Conservation (phyloP, 345 rosid species). For the Citrus reticulata region DNA sequence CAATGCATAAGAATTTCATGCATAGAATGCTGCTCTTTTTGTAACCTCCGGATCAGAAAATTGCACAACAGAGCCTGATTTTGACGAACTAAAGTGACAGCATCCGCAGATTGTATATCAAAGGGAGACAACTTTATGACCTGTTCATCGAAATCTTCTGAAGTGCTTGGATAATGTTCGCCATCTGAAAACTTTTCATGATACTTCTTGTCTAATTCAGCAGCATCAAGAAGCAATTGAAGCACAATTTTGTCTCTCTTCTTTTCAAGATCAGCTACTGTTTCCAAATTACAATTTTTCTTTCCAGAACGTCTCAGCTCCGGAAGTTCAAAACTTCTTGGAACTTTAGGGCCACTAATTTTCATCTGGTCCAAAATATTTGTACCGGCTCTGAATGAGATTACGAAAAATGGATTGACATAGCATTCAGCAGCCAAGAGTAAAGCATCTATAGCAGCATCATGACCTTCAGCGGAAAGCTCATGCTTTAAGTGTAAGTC, state of each 20-base stretch:
- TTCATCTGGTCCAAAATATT: constrained; percentile 19
- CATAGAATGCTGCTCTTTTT: constrained; percentile 56
- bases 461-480: constrained; percentile 59
- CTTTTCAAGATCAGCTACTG: constrained; percentile 52
- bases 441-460: constrained; percentile 81
- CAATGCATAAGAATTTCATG: constrained; percentile 75
- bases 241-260: constrained; percentile 72
- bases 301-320: constrained; percentile 32
- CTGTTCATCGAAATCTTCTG: constrained; percentile 43
- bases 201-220: constrained; percentile 60
- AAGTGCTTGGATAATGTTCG: constrained; percentile 22
- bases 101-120: constrained; percentile 58
- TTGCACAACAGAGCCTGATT: constrained; percentile 60
- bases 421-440: constrained; percentile 89
- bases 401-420: constrained; percentile 73
- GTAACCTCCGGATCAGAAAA: constrained; percentile 57
- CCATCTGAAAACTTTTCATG: constrained; percentile 28
- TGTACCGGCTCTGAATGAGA: constrained; percentile 38
- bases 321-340: constrained; percentile 24
- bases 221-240: constrained; percentile 65
- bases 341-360: constrained; percentile 14
- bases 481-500: constrained; percentile 56
- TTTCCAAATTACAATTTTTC: constrained; percentile 34
- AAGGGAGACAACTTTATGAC: constrained; percentile 45
- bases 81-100: constrained; percentile 74